A percentile compares a stretch with the other conserved stretches of the same genome.
These are phyloP conservation scores for Pichia cactophila DNA, from an alignment of 1,139 yeast genomes.

Conservation along the genomic window DNA sequence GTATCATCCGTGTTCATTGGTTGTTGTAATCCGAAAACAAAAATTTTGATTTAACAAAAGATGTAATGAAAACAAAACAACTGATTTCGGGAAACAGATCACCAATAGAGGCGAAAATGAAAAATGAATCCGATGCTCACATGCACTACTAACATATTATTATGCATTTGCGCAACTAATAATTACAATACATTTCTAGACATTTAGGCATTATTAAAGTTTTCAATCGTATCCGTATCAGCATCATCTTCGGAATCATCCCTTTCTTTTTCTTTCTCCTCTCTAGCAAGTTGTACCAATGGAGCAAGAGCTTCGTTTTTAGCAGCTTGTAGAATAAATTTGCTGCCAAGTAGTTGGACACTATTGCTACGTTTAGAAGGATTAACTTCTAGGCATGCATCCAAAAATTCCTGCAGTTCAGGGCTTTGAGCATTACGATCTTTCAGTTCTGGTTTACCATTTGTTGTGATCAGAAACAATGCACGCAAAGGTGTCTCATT, in stretches of 20 bases:
- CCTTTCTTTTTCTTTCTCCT: constrained; percentile 58
- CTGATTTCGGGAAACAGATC: neutral
- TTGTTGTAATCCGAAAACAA: neutral
- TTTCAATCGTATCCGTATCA: constrained; percentile 1
- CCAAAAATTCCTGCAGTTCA: constrained; percentile 60
- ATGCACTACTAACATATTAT: no score
- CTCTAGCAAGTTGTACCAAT: constrained; percentile 76
- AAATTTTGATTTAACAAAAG: no score
- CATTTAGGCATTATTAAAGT: neutral
- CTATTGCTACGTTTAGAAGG: constrained; percentile 82
- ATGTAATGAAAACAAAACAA: no score
- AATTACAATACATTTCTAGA: neutral
- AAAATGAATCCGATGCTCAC: neutral
- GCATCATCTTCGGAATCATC: constrained; percentile 28
- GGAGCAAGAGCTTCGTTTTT: constrained; percentile 75
- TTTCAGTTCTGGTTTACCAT: constrained; percentile 88
- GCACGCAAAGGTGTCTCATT: constrained; percentile 94
- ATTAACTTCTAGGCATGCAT: constrained; percentile 77
- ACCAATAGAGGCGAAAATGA: neutral
- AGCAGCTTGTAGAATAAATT: constrained; percentile 67
- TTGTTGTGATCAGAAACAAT: constrained; percentile 84
- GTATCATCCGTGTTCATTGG: neutral
- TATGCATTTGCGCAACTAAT: neutral
- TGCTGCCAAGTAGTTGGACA: constrained; percentile 60
- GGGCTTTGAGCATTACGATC: constrained; percentile 78